phyloP scores from a whole-genome alignment of 2,329 filamentous ascomycete species.

The Orbilia oligospora region DNA sequence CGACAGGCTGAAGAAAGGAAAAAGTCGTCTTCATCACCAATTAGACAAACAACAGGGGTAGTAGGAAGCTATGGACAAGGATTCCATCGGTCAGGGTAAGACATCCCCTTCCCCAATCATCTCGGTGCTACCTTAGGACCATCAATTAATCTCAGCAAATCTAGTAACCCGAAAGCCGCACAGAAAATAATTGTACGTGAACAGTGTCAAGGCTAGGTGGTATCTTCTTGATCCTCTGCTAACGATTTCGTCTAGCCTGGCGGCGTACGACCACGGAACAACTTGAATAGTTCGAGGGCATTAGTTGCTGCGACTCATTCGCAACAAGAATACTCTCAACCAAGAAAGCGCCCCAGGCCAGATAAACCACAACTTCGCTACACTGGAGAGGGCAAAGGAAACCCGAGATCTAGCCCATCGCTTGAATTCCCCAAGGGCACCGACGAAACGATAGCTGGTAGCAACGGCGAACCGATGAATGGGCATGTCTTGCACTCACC shows the following conservation, averaged over 20 bases:
- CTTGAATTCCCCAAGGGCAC: background rate
- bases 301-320: background rate
- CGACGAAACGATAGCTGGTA: background rate
- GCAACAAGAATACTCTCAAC: background rate
- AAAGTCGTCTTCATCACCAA: constrained; percentile 31
- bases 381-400: background rate
- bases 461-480: background rate
- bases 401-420: background rate
- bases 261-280: constrained; percentile 21
- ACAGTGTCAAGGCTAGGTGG: too few species aligned
- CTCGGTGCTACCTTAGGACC: background rate
- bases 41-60: background rate
- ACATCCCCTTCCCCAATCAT: background rate
- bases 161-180: constrained; percentile 43
- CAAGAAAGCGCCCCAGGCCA: background rate
- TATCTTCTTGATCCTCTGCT: background rate
- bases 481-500: background rate
- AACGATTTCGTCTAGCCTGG: constrained; percentile 19
- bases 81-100: constrained; percentile 36
- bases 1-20: constrained; percentile 10
- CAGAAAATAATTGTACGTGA: constrained; percentile 32
- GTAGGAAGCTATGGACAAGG: constrained; percentile 1
- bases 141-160: background rate
- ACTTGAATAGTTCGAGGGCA: background rate
- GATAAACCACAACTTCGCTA: background rate